Evolutionary conservation across 1,284 basidiomycete species (phyloP), one percentile per base, ranked within the genome.

Genomic region (Cystobasidium sp.): DNA sequence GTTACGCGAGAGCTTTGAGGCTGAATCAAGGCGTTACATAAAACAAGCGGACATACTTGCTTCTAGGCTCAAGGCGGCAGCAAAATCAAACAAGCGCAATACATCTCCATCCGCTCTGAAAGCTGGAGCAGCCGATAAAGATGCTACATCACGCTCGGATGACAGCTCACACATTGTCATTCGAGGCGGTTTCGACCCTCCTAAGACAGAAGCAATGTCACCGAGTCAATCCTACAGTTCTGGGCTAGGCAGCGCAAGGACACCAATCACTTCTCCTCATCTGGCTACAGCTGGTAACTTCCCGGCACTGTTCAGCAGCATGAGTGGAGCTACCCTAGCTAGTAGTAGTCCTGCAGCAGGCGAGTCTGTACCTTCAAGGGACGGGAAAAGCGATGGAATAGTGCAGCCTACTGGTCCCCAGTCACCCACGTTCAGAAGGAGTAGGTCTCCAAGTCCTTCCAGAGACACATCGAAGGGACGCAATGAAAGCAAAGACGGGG

Each of bases 401-500:
- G 70, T 63, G 47, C 62, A 73, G 44, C n/a, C 70, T 6, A 53
- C 62, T 6, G 62, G 43, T 24, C 70, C 70, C 0, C 70, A 65
- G n/a, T 62, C 56, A 22, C 70, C 70, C 4, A 56, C 62, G 2
- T 62, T 73, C 24, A 53, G 70, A 41, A 12, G 70, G 49, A 73
- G 70, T 31, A 43, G 70, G 20, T 73, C 70, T 10, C 70, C 70
- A 9, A 65, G 62, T 63, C 70, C 70, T 10, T 73, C 70, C 14
- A 44, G 52, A 14, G 66, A 68, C 39, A 46, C 56, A 9, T 53
- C 44, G 16, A 71, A 51, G 55, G 61, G 20, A 12, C 31, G 37
- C 8, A 67, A 51, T 18, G 55, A 20, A 43, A 56, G 43, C 43
- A 22, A 9, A 31, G 22, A 43, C 12, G 39, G 41, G 10, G 14